These are phyloP conservation scores for Penicillium daleae DNA, from an alignment of 495 filamentous ascomycete genomes.

Conservation along the genomic window DNA sequence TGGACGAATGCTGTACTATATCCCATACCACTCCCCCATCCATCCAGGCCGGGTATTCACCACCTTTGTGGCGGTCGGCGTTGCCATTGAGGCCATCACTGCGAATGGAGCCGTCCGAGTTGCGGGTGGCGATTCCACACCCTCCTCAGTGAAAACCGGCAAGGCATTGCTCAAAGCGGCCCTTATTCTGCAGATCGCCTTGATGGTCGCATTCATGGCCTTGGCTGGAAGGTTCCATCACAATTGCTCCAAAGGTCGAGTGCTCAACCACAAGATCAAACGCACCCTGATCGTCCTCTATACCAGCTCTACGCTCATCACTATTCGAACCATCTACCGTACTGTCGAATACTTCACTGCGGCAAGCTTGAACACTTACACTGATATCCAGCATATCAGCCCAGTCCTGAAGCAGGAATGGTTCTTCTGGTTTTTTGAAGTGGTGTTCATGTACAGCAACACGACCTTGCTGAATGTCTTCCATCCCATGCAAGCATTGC, in stretches of 20 bases:
- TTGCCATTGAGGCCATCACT: constrained; percentile 66
- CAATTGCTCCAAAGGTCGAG: constrained; percentile 56
- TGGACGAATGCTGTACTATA: constrained; percentile 76
- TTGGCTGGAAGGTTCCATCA: constrained; percentile 63
- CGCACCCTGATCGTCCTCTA: constrained; percentile 64
- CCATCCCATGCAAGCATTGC: constrained; percentile 65
- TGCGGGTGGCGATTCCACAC: constrained; percentile 51
- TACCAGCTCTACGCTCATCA: constrained; percentile 61
- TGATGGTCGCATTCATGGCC: constrained; percentile 63
- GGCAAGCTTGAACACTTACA: constrained; percentile 37
- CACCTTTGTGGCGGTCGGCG: constrained; percentile 70
- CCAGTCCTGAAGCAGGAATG: constrained; percentile 67
- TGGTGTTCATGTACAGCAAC: constrained; percentile 65
- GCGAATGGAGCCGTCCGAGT: constrained; percentile 66
- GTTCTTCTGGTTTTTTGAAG: constrained; percentile 77
- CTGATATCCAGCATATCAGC: constrained; percentile 46
- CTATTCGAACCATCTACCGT: constrained; percentile 66
- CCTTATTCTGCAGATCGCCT: constrained; percentile 67
- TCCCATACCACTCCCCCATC: constrained; percentile 75
- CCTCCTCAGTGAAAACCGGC: constrained; percentile 53
- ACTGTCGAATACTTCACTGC: constrained; percentile 65
- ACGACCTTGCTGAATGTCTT: constrained; percentile 62
- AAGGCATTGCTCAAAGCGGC: constrained; percentile 65
- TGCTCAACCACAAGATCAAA: constrained; percentile 59
- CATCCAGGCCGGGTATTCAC: constrained; percentile 76